Evolutionary conservation across 1,284 basidiomycete species (phyloP), one percentile per base, ranked within the genome.

Genomic region (Mycosarcoma maydis): DNA sequence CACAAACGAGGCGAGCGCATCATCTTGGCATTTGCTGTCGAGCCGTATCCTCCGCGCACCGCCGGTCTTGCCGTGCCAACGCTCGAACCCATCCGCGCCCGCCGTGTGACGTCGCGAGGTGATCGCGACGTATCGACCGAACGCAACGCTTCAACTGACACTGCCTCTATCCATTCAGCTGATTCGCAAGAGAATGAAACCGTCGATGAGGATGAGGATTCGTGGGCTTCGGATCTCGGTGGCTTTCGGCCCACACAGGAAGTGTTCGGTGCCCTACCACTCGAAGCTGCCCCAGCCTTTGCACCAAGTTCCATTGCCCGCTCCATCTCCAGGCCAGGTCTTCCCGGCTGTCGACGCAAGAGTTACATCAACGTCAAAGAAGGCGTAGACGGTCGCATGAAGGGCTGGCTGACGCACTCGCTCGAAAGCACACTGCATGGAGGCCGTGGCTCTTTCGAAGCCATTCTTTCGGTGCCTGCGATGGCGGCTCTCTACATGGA

Each of bases 401-500:
- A 66, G 36, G 68, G 68, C 32, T 71, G 68, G 68, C 45, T 71
- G 17, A 71, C 68, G 3, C 68, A 71, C 50, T 58, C 62, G 33
- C 47, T 66, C 36, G 62, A 71, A 41, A 54, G 42, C 36, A 22
- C 52, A n/a, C 43, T 71, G 23, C 46, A 50, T 6, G 41, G 36
- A 30, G 45, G 55, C 27, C 24, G 32, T 3, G 67, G 67, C 24
- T 50, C 53, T 13, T 56, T 71, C 14, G 62, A 71, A 33, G 68
- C 62, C 36, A 59, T 71, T 33, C 58, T 71, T 17, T 71, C 68
- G 30, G 62, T 71, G 4, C 68, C 68, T 2, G 68, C 68, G 3
- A 71, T 66, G 58, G 68, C 68, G 6, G 68, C 68, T 7, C 51
- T 71, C 9, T 71, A 71, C 44, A 71, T 71, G 68, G 68, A 71